A percentile compares a stretch with the other conserved stretches of the same genome.
Evolutionary conservation across 225 moss, liverwort and hornwort species (phyloP).

Genomic region (Pleurozium schreberi): DNA sequence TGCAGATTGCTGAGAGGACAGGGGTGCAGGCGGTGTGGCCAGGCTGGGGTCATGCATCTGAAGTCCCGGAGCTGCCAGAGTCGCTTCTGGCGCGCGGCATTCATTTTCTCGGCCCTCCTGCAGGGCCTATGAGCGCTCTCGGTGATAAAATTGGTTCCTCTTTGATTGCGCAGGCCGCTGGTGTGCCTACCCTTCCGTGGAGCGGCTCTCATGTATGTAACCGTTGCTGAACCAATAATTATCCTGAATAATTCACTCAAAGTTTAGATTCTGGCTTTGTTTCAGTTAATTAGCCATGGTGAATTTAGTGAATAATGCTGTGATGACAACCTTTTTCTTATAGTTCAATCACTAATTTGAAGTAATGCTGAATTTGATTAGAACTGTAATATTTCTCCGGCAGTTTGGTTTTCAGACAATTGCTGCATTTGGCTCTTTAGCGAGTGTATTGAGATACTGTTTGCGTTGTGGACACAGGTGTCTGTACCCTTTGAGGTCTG

Average conservation of each 20-base stretch:
- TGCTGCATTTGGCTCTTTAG: not conserved
- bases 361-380: not conserved
- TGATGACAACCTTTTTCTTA: not conserved
- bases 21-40: slow-evolving; percentile 99
- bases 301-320: not conserved
- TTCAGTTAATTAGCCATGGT: not conserved
- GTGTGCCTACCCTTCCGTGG: slow-evolving; percentile 93
- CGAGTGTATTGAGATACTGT: not conserved
- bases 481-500: slow-evolving; percentile 62
- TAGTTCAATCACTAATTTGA: not conserved
- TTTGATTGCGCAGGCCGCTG: slow-evolving; percentile 91
- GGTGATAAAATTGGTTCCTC: slow-evolving; percentile 98
- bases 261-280: not conserved
- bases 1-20: slow-evolving; percentile 90
- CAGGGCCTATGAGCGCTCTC: slow-evolving; percentile 85
- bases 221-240: not conserved
- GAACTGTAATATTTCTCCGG: not conserved
- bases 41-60: slow-evolving; percentile 98
- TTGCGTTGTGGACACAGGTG: slow-evolving; percentile 35
- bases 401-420: not conserved
- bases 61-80: slow-evolving; percentile 91
- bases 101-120: slow-evolving; percentile 88
- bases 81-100: slow-evolving; percentile 74
- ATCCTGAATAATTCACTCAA: not conserved
- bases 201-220: slow-evolving; percentile 76